phyloP scores from a whole-genome alignment of 805 yeast genomes.

The Metschnikowia peoriensis region DNA sequence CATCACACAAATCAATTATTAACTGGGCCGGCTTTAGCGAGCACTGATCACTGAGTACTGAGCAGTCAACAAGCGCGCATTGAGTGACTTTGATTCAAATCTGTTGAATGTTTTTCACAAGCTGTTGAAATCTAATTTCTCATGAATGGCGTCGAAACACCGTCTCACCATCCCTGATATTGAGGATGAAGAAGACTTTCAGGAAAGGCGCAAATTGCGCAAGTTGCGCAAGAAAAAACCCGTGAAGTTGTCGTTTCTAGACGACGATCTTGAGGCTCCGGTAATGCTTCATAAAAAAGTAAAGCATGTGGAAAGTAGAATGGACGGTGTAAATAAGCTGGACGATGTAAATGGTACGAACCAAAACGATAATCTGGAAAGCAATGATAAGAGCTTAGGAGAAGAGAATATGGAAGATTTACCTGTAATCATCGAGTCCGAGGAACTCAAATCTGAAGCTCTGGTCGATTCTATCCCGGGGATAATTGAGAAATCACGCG shows the following conservation, averaged over 20 bases:
- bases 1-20: too few species aligned
- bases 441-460: constrained; percentile 5
- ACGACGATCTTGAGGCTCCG: constrained; percentile 7
- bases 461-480: constrained; percentile 3
- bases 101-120: too few species aligned
- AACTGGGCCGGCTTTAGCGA: too few species aligned
- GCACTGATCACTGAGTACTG: too few species aligned
- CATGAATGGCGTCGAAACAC: constrained; percentile 8
- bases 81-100: too few species aligned
- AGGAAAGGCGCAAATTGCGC: constrained; percentile 4
- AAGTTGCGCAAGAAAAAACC: constrained; percentile 1
- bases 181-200: constrained; percentile 14
- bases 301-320: constrained; percentile 1
- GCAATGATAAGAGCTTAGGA: background rate
- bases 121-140: background rate
- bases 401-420: constrained; percentile 1
- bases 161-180: constrained; percentile 9
- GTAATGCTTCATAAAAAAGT: constrained; percentile 4
- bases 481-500: background rate
- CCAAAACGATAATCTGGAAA: background rate
- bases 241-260: constrained; percentile 6
- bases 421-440: constrained; percentile 12
- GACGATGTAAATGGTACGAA: background rate
- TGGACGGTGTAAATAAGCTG: background rate
- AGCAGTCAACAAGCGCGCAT: too few species aligned